Evolutionary conservation across 2,329 filamentous ascomycete genomes (phyloP).

Genomic region (Dactylellina drechsleri): DNA sequence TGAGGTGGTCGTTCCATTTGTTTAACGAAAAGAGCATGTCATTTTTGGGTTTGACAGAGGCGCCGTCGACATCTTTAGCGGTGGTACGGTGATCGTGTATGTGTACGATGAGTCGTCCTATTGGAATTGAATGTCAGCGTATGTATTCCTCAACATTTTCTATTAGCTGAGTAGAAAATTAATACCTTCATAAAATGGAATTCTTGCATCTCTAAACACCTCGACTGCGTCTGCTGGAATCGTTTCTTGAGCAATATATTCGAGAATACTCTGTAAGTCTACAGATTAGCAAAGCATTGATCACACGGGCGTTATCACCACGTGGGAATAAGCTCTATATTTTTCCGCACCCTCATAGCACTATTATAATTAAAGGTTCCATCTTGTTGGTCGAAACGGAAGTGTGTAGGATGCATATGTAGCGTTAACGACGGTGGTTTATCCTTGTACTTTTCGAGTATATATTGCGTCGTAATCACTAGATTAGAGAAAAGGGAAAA

Average conservation of each 20-base stretch:
- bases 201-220: constrained; percentile 75
- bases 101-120: constrained; percentile 87
- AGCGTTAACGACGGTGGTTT: constrained; percentile 83
- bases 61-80: constrained; percentile 70
- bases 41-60: constrained; percentile 70
- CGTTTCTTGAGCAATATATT: constrained; percentile 79
- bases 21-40: constrained; percentile 83
- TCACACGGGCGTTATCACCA: not conserved
- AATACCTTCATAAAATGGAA: constrained; percentile 86
- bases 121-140: constrained; percentile 5
- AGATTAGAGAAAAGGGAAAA: constrained; percentile 27
- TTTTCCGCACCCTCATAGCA: constrained; percentile 74
- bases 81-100: constrained; percentile 85
- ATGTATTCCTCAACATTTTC: not conserved
- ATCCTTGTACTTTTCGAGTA: constrained; percentile 81
- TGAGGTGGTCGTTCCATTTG: constrained; percentile 89
- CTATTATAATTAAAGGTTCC: constrained; percentile 92
- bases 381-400: constrained; percentile 92
- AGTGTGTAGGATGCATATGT: constrained; percentile 85
- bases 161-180: not conserved
- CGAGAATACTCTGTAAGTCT: constrained; percentile 67
- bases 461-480: constrained; percentile 80
- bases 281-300: constrained; percentile 5
- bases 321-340: not conserved
- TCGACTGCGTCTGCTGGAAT: constrained; percentile 89